Evolutionary conservation across 2,329 filamentous ascomycete species (phyloP).

Genomic region (Colletotrichum shisoi): DNA sequence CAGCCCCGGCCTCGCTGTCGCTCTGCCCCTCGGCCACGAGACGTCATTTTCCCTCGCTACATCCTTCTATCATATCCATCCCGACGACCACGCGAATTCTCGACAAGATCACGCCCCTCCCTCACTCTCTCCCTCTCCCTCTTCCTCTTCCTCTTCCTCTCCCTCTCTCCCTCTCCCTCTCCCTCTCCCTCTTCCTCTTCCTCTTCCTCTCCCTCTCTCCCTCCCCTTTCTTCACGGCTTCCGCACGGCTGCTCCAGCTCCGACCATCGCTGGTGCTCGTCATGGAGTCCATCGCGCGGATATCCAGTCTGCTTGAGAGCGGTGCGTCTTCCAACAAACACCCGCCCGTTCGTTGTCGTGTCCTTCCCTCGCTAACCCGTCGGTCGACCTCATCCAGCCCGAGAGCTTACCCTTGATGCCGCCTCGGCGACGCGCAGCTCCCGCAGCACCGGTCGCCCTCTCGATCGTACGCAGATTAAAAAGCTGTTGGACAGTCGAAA

Average conservation of each 20-base stretch:
- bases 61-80: not conserved
- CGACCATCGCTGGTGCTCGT: slow-evolving; percentile 12
- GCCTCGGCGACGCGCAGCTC: slow-evolving; percentile 82
- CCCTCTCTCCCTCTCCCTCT: not conserved
- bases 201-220: too few species aligned
- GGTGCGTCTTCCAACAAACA: slow-evolving; percentile 63
- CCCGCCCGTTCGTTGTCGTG: slow-evolving; percentile 21
- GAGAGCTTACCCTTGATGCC: slow-evolving; percentile 96
- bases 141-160: too few species aligned
- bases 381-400: slow-evolving; percentile 64
- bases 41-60: slow-evolving; percentile 41
- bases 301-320: slow-evolving; percentile 93
- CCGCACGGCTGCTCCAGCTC: slow-evolving; percentile 3
- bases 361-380: slow-evolving; percentile 37
- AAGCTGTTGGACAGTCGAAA: slow-evolving; percentile 92
- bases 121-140: not conserved
- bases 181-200: not conserved
- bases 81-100: not conserved
- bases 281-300: slow-evolving; percentile 97
- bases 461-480: slow-evolving; percentile 86
- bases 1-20: slow-evolving; percentile 16
- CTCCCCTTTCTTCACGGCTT: not conserved
- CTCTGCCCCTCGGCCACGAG: slow-evolving; percentile 31
- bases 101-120: not conserved
- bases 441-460: slow-evolving; percentile 67